Evolutionary conservation across 2,329 filamentous ascomycete species (phyloP).

Genomic region (Xylaria sp.): DNA sequence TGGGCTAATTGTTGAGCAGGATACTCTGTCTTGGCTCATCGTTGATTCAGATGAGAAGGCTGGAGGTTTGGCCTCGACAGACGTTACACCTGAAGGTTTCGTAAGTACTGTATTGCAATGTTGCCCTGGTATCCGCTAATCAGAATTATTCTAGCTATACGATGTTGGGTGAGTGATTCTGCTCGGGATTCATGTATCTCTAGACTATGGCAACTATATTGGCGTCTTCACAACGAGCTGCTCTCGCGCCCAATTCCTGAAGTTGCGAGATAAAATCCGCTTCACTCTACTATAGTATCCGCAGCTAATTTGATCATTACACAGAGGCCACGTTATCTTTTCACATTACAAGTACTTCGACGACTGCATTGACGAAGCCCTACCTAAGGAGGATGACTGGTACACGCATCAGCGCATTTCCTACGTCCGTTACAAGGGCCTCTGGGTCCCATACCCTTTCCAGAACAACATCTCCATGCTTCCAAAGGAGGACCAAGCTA

Average conservation of each 20-base stretch:
- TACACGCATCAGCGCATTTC: slow-evolving; percentile 98
- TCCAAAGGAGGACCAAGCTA: slow-evolving; percentile 95
- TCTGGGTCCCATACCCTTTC: slow-evolving; percentile 99
- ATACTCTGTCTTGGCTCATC: slow-evolving; percentile 94
- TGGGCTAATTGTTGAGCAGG: slow-evolving; percentile 56
- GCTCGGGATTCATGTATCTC: not conserved
- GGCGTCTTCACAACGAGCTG: not conserved
- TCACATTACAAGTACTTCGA: slow-evolving; percentile 99
- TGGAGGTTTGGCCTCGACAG: slow-evolving; percentile 94
- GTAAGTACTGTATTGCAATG: slow-evolving; percentile 63
- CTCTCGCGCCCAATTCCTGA: not conserved
- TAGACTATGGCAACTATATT: not conserved
- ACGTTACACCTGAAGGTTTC: slow-evolving; percentile 94
- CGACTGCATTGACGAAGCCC: slow-evolving; percentile 95
- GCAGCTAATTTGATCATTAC: slow-evolving; percentile 11
- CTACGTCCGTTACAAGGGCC: slow-evolving; percentile 94
- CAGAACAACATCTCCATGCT: slow-evolving; percentile 99
- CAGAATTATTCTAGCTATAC: slow-evolving; percentile 71
- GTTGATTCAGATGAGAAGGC: slow-evolving; percentile 90
- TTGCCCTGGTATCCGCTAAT: slow-evolving; percentile 27
- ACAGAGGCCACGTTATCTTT: slow-evolving; percentile 92
- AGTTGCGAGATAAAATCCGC: not conserved
- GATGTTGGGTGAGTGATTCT: slow-evolving; percentile 68
- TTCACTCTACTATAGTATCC: not conserved
- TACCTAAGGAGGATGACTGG: slow-evolving; percentile 94